Conservation (phyloP, 305 asterid genomes). For the Stenogyne calaminthoides region DNA sequence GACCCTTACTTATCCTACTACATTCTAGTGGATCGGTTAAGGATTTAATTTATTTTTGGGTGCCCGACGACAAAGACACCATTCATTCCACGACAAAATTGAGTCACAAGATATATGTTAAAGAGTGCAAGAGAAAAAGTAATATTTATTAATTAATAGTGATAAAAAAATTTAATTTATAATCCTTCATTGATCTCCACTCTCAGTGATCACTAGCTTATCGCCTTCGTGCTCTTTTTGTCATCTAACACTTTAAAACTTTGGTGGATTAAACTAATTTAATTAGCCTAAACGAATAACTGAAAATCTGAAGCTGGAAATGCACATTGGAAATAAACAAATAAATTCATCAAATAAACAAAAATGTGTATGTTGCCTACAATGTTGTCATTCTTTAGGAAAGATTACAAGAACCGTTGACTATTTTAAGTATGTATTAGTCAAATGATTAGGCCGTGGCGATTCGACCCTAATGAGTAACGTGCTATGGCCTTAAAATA, state of each 20-base stretch:
- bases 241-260: slow-evolving; percentile 21
- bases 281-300: slow-evolving; percentile 26
- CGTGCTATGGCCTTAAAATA: background rate
- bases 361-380: background rate
- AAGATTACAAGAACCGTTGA: background rate
- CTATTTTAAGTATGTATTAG: background rate
- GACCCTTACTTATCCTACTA: too few relatives aligned
- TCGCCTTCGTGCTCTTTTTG: too few relatives aligned
- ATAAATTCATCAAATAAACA: background rate
- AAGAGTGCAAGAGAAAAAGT: background rate
- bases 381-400: slow-evolving; percentile 9
- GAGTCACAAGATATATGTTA: background rate
- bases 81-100: background rate
- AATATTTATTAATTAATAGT: background rate
- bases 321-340: slow-evolving; percentile 11
- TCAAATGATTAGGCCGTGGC: slow-evolving; percentile 23
- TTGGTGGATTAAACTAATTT: slow-evolving; percentile 2
- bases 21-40: too few relatives aligned
- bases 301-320: slow-evolving; percentile 23
- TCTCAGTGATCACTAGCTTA: slow-evolving; percentile 3
- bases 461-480: slow-evolving; percentile 5
- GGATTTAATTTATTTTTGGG: too few relatives aligned
- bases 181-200: slow-evolving; percentile 27
- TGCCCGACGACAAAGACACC: too few relatives aligned
- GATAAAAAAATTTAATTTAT: background rate